Evolutionary conservation across 805 yeast species (phyloP).

Genomic region (Ogataea nakhonphanomensis): DNA sequence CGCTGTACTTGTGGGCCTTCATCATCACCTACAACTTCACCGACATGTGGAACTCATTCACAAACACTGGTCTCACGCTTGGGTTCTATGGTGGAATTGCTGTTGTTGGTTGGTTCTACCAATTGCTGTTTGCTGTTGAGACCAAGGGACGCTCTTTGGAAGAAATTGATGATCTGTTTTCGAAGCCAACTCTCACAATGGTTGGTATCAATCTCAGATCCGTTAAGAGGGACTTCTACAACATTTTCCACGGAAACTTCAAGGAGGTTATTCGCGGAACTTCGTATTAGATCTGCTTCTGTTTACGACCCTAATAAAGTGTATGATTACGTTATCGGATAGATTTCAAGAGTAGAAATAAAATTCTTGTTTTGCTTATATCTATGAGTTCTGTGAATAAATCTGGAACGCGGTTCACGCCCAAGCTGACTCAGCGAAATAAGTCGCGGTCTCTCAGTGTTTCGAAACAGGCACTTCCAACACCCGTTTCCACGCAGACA

Average conservation of each 20-base stretch:
- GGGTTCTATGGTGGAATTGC: constrained; percentile 72
- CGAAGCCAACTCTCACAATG: constrained; percentile 41
- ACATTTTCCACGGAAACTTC: constrained; percentile 20
- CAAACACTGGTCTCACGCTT: constrained; percentile 57
- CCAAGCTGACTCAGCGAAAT: constrained; percentile 42
- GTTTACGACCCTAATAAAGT: too few relatives aligned
- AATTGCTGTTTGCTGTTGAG: constrained; percentile 61
- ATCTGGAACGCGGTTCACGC: constrained; percentile 62
- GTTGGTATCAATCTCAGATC: constrained; percentile 34
- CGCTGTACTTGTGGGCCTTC: constrained; percentile 59
- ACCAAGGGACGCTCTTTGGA: constrained; percentile 70
- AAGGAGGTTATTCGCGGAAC: constrained; percentile 11
- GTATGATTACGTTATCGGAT: too few relatives aligned
- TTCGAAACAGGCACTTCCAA: constrained; percentile 11
- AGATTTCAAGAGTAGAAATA: background rate
- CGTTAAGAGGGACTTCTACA: constrained; percentile 19
- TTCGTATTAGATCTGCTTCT: constrained; percentile 1
- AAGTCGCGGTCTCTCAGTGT: constrained; percentile 8
- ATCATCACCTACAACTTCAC: constrained; percentile 63
- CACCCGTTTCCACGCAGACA: constrained; percentile 11
- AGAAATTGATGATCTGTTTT: constrained; percentile 64
- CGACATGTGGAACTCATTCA: constrained; percentile 52
- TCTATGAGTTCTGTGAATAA: constrained; percentile 37
- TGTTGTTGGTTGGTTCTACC: constrained; percentile 51
- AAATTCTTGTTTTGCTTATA: background rate